phyloP scores from a whole-genome alignment of 129 eudicot species.

The Ambrosia artemisiifolia region DNA sequence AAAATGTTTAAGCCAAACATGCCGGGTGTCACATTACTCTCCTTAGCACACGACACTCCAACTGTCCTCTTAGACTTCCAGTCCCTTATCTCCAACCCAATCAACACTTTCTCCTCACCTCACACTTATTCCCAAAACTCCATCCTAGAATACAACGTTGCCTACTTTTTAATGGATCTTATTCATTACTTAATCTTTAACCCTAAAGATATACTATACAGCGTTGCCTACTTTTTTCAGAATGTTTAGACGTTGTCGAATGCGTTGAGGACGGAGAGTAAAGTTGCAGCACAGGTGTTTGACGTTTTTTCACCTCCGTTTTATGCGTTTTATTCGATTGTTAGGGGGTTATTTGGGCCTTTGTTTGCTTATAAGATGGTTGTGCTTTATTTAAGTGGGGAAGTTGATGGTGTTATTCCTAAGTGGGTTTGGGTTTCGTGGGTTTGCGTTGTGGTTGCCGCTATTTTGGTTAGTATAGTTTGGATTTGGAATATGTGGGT shows the following conservation, averaged over 20 bases:
- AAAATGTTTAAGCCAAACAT: too few relatives aligned
- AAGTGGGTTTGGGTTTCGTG: conserved; percentile 89
- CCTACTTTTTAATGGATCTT: conserved; percentile 79
- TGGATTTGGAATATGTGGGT: conserved; percentile 77
- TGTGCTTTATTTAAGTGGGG: conserved; percentile 52
- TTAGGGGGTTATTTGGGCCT: conserved; percentile 74
- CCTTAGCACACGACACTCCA: conserved; percentile 80
- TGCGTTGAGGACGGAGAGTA: conserved; percentile 39
- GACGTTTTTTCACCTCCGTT: conserved; percentile 67
- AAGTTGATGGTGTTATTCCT: conserved; percentile 57
- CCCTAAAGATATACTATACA: conserved; percentile 78
- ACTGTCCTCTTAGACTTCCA: conserved; percentile 56
- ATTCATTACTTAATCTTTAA: conserved; percentile 63
- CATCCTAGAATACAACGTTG: conserved; percentile 76
- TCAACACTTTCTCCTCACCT: conserved; percentile 42
- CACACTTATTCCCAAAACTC: conserved; percentile 51
- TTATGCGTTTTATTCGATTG: conserved; percentile 63
- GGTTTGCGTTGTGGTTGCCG: conserved; percentile 61
- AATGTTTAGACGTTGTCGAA: conserved; percentile 77
- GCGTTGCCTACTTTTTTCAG: conserved; percentile 75
- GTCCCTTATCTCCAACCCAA: conserved; percentile 48
- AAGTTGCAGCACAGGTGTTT: conserved; percentile 61
- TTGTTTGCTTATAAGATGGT: conserved; percentile 67
- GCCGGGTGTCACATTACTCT: too few relatives aligned
- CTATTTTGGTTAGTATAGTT: conserved; percentile 72